Percentiles rank a stretch among this genome's conserved stretches.
Conservation (phyloP, 164 flowering plant species). For the Nymphaea thermarum region DNA sequence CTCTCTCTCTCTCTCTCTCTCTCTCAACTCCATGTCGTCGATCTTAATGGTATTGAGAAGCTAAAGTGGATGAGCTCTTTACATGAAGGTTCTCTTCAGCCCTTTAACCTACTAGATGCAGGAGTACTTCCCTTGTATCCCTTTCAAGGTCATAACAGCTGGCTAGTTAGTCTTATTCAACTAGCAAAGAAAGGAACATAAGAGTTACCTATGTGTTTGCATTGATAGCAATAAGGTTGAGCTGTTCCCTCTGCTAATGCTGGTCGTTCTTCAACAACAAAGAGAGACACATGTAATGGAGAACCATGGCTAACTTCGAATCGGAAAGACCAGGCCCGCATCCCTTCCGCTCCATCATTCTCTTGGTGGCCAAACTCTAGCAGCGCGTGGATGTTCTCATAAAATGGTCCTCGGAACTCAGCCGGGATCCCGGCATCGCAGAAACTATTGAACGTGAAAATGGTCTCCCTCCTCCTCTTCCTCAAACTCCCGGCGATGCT, state of each 20-base stretch:
- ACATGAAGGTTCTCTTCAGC: too few species aligned
- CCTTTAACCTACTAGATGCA: too few species aligned
- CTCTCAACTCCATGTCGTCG: too few species aligned
- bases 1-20: too few species aligned
- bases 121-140: too few species aligned
- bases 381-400: slow-evolving; percentile 46
- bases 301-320: slow-evolving; percentile 68
- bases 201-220: slow-evolving; percentile 58
- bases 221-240: slow-evolving; percentile 56
- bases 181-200: not conserved
- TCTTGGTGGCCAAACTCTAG: slow-evolving; percentile 53
- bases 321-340: slow-evolving; percentile 71
- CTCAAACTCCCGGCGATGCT: slow-evolving; percentile 17
- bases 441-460: slow-evolving; percentile 59
- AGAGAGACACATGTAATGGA: slow-evolving; percentile 38
- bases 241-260: slow-evolving; percentile 26
- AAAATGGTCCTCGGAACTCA: slow-evolving; percentile 48
- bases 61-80: too few species aligned
- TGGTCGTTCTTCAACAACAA: slow-evolving; percentile 47
- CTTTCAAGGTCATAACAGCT: too few species aligned
- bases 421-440: slow-evolving; percentile 58
- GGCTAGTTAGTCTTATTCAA: too few species aligned
- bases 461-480: slow-evolving; percentile 49
- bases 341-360: slow-evolving; percentile 15
- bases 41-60: too few species aligned